Conservation (phyloP, 208 protist species). For the Leishmania amazonensis region DNA sequence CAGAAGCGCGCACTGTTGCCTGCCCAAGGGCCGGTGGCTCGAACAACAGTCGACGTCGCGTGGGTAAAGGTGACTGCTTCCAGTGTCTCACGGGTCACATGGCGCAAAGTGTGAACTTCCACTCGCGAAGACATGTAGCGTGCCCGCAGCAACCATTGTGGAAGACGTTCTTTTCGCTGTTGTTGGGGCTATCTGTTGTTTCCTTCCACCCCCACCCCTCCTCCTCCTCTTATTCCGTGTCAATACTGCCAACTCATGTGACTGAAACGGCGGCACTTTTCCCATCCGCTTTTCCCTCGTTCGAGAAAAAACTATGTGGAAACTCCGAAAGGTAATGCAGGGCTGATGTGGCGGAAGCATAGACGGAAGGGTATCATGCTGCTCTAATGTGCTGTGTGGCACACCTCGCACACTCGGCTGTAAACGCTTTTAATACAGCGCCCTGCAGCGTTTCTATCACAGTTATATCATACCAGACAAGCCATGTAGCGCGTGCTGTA, state of each 20-base stretch:
- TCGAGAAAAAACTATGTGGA: not conserved
- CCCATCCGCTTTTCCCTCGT: not conserved
- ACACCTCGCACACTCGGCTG: not conserved
- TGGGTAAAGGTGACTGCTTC: not conserved
- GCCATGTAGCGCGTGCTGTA: not conserved
- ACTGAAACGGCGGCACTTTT: not conserved
- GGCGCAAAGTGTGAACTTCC: not conserved
- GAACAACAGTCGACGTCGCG: constrained; percentile 19
- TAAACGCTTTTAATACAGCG: not conserved
- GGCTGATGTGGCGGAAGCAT: not conserved
- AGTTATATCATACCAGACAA: not conserved
- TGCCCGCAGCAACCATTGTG: not conserved
- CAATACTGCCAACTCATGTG: not conserved
- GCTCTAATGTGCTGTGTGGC: not conserved
- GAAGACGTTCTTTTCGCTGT: not conserved
- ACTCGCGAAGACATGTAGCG: not conserved
- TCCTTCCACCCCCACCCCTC: not conserved
- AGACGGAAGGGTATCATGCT: not conserved
- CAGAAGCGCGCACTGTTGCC: constrained; percentile 1
- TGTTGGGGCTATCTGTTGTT: not conserved
- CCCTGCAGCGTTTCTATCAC: too few species aligned
- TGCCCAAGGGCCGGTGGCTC: not conserved
- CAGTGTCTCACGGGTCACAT: constrained; percentile 5
- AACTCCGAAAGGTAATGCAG: not conserved
- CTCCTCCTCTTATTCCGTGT: not conserved